Evolutionary conservation across 2,329 filamentous ascomycete genomes (phyloP), one percentile per base, ranked within the genome.

Genomic region (Beauveria medogensis): DNA sequence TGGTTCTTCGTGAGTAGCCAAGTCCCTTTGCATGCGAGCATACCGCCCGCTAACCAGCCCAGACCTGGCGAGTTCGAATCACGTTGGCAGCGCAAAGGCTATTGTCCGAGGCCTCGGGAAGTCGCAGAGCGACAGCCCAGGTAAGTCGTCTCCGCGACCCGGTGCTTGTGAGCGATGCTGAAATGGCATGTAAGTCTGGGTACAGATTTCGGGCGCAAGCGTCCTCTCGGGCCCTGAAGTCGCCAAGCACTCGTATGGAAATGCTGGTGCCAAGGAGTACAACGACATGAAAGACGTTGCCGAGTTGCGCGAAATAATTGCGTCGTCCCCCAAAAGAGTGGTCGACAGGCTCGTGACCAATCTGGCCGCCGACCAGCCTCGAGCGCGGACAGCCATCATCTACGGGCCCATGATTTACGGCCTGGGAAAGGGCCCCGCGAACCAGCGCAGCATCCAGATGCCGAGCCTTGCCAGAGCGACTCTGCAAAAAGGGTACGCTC

Each of bases 281-380:
- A 75, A 79, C 22, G 79, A 79, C 57, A 76, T 87, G 34, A 70
- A 72, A 9, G 78, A 80, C 55, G 74, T 86, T 46, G 75, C 79
- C 2, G 75, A 69, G 9, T 65, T 87, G 2, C 83, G 83, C 58
- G 26, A 47, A 4, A 60, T 60, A n/a, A 54, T 60, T 28, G 50
- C 58, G 26, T 46, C 48, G 24, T 60, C 0, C 79, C 83, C 67
- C 26, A 87, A 90, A 72, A 81, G 85, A 12, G 77, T 84, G 67
- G 81, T 89, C 5, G 87, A 91, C 71, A 80, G 83, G 68, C 76
- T 88, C 28, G 79, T 90, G 18, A 71, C 76, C 18, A 71, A 67
- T 1, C 69, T 72, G n/a, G 71, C 73, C 10, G 56, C 64, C 14
- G 28, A 30, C 26, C 58, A 54, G 34, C 61, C 65, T 2, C 59